Base-by-base conservation (phyloP, 2,329 filamentous ascomycete species). In the Ophiostoma sp. region DNA sequence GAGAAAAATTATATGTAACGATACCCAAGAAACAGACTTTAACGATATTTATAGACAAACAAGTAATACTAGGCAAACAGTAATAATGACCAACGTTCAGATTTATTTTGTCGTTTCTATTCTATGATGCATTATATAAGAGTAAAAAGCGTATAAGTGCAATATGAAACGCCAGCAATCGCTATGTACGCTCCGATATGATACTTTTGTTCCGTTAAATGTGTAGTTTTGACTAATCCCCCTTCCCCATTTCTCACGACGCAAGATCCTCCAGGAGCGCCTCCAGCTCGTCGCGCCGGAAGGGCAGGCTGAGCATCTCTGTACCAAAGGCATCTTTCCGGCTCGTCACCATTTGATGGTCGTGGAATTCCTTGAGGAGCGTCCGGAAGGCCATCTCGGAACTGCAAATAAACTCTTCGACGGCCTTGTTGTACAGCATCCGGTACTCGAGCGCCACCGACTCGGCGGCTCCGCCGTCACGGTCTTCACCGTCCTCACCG, bases 381-480 rank as follows among this genome's bases (percentile, higher is more conserved):
- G 95, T 97, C 75, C 96, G 88, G 84, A 98, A 98, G 75, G 93
- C 94, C 88, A 98, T 94, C 83, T 98, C 96, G 74, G 93, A 97
- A 78, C 93, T 96, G 81, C 95, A 98, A 69, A 99, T 96, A 81
- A 99, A 98, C 79, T 97, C 94, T 82, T 98, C 95, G 5, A 95
- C 92, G 2, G 96, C 95, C 84, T 97, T 98, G 80, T 97, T 94
- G 80, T 98, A 99, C 76, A 99, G 82, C 77, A 94, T 91, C 28
- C 94, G 87, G 80, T 98, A 98, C 83, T 98, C 95, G 19, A 99
- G 90, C 0, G 93, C 94, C 2, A 89, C 86, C 45, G 88, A 87
- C 74, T 90, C 89, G 19, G 85, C 85, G 22, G 82, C 84, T 1
- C 80, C 83, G 0, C 82, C 83, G 9, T 81, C 80, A 9, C 79